Evolutionary conservation across 2,329 filamentous ascomycete species (phyloP).

Genomic region (Arthrobotrys sinensis): DNA sequence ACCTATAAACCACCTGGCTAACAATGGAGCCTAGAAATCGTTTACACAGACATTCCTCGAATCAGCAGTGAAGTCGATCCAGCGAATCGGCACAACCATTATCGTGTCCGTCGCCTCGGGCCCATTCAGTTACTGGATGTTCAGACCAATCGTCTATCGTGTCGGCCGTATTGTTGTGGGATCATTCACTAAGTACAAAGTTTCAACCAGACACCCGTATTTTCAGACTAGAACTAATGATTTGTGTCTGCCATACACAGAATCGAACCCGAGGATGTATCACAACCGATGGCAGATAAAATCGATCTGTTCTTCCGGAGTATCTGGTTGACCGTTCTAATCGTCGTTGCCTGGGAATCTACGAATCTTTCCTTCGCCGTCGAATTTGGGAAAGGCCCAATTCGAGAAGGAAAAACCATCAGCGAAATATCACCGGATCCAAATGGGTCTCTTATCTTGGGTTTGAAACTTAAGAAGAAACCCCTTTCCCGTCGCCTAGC

Average conservation of each 20-base stretch:
- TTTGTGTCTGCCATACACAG: conserved; percentile 19
- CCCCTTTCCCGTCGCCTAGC: conserved; percentile 63
- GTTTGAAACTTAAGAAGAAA: conserved; percentile 62
- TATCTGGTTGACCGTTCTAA: conserved; percentile 62
- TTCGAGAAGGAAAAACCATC: conserved; percentile 62
- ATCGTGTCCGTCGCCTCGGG: conserved; percentile 56
- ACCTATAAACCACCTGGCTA: not conserved
- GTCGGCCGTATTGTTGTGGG: conserved; percentile 62
- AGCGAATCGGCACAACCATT: conserved; percentile 61
- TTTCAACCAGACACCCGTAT: not conserved
- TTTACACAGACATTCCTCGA: conserved; percentile 55
- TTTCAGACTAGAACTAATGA: not conserved
- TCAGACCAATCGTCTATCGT: conserved; percentile 62
- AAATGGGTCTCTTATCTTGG: conserved; percentile 63
- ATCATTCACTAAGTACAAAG: conserved; percentile 61
- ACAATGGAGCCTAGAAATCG: conserved; percentile 30
- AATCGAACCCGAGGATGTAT: conserved; percentile 62
- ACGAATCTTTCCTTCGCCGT: conserved; percentile 62
- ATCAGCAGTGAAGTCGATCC: conserved; percentile 37
- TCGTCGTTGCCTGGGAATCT: conserved; percentile 62
- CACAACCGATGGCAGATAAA: conserved; percentile 62
- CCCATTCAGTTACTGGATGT: conserved; percentile 62
- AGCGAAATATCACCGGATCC: conserved; percentile 63
- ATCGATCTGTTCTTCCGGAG: conserved; percentile 62
- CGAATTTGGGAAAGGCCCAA: conserved; percentile 63